These are phyloP conservation scores for Auricularia heimuer DNA, from an alignment of 768 basidiomycete species.

Conservation along the genomic window DNA sequence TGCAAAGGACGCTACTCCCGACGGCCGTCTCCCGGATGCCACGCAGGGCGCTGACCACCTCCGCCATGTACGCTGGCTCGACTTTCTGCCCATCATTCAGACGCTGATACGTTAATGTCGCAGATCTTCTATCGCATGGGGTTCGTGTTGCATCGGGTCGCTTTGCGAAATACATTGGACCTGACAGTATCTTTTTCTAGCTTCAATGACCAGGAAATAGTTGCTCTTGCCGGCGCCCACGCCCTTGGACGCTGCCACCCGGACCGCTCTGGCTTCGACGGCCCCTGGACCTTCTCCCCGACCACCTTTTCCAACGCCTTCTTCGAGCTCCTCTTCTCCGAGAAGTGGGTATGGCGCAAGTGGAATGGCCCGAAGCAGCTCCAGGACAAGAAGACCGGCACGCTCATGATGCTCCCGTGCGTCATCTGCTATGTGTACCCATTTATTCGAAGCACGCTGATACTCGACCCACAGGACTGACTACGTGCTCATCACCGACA, in stretches of 20 bases:
- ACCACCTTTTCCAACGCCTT: slow-evolving; percentile 80
- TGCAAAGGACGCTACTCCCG: slow-evolving; percentile 63
- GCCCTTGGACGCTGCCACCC: slow-evolving; percentile 92
- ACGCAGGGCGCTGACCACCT: slow-evolving; percentile 76
- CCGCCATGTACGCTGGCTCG: slow-evolving; percentile 45
- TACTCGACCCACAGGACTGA: slow-evolving; percentile 51
- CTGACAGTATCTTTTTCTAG: slow-evolving; percentile 16
- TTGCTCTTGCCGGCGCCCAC: slow-evolving; percentile 88
- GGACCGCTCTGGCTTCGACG: slow-evolving; percentile 76
- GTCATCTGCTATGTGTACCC: slow-evolving; percentile 20
- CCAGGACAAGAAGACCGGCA: slow-evolving; percentile 80
- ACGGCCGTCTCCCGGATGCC: slow-evolving; percentile 86
- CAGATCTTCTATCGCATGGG: slow-evolving; percentile 90
- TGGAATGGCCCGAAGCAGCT: slow-evolving; percentile 92
- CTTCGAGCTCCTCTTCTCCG: slow-evolving; percentile 76
- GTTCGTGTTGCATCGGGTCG: no score
- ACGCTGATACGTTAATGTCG: not conserved
- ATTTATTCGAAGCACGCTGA: not conserved
- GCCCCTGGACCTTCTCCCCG: slow-evolving; percentile 94
- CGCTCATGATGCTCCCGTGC: slow-evolving; percentile 93
- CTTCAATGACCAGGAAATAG: slow-evolving; percentile 96
- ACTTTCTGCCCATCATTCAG: not conserved
- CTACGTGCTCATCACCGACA: slow-evolving; percentile 82
- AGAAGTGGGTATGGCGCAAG: slow-evolving; percentile 95
- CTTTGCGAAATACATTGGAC: slow-evolving; percentile 17